Evolutionary conservation across 306 rosid genomes (phyloP), one percentile per base, ranked within the genome.

Genomic region (Dryas drummondii): DNA sequence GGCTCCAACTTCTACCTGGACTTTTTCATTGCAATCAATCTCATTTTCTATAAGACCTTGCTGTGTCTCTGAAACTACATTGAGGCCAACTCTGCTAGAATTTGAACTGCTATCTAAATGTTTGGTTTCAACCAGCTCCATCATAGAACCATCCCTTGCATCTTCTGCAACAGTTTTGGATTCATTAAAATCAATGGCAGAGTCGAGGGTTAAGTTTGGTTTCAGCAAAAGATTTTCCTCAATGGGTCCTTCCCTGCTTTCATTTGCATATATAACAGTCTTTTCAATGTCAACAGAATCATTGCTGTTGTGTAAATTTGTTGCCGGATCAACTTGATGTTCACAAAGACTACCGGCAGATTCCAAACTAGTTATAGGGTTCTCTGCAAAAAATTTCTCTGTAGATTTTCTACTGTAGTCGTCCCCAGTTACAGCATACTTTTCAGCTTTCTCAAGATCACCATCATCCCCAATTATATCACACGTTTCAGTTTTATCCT

Each of bases 81-180:
- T 17, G 17, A 22, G 52, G 37, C 6, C 83, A 48, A 63, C 45
- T 74, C 73, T 53, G 69, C 79, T 60, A 32, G 71, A 61, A 52
- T 66, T 74, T 16, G 75, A 80, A 56, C 58, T 47, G 14, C 66
- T 50, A 59, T 71, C 73, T 32, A 71, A 37, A 41, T 70, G 16
- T 15, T 42, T 85, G 50, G 72, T 67, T 47, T 66, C 86, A 62
- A 63, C 80, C n/a, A 81, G 66, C 75, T 74, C 66, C 66, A 51
- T 70, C 26, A 19, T 19, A 60, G 79, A 48, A 55, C 42, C 86
- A 63, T 70, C 76, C 12, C 15, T 56, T 37, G 48, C 77, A 47
- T 56, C 83, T 68, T 87, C 91, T 65, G 82, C 80, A 78, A 74
- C 64, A 71, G 15, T n/a, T 22, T 71, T 84, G 27, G 42, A 69